Conservation (phyloP, 768 basidiomycete genomes). For the Calvatia gigantea region DNA sequence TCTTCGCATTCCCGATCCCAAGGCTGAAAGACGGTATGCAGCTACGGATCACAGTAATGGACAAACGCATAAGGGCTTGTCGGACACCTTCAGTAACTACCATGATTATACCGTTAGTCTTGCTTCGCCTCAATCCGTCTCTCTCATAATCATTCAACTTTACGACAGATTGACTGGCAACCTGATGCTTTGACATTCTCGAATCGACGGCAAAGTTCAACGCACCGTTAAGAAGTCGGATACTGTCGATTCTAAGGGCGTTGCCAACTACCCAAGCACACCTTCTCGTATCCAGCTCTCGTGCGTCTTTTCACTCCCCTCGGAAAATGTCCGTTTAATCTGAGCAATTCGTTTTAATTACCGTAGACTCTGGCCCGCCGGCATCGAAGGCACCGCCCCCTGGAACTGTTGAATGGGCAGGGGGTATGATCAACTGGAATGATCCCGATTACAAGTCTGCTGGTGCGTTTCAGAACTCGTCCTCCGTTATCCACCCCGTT, state of each 20-base stretch:
- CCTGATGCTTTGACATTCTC: constrained; percentile 60
- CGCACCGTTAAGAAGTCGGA: constrained; percentile 65
- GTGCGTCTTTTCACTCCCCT: constrained; percentile 32
- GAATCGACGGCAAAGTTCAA: constrained; percentile 68
- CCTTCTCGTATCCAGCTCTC: constrained; percentile 81
- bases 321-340: not conserved
- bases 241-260: constrained; percentile 45
- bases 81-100: constrained; percentile 67
- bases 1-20: not conserved
- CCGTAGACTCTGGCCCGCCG: constrained; percentile 75
- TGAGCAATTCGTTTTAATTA: too few relatives aligned
- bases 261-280: constrained; percentile 67
- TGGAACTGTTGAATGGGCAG: constrained; percentile 78
- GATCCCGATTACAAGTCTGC: constrained; percentile 74
- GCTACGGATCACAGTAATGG: constrained; percentile 47
- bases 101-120: constrained; percentile 70
- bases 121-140: not conserved
- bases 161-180: constrained; percentile 76
- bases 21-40: constrained; percentile 15
- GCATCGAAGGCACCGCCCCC: constrained; percentile 53
- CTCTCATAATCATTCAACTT: not conserved
- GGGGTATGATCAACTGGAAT: constrained; percentile 78
- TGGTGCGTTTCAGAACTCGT: constrained; percentile 29
- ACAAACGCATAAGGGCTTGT: constrained; percentile 38
- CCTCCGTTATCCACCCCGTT: not conserved